These are phyloP conservation scores for Ascosphaera acerosa DNA, from an alignment of 2,329 filamentous ascomycete genomes.

Conservation along the genomic window DNA sequence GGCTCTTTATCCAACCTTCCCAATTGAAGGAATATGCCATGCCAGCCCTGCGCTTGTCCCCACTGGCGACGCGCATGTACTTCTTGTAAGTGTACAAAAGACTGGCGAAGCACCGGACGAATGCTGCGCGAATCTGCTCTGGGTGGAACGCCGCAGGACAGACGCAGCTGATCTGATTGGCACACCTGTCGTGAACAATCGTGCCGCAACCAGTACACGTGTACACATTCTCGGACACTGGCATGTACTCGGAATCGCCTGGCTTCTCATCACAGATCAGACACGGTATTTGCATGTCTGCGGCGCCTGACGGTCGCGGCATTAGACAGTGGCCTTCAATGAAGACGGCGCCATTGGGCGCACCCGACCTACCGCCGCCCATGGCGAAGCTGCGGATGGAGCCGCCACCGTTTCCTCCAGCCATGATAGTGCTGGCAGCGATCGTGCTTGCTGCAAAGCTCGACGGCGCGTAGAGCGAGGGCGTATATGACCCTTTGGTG, in stretches of 20 bases:
- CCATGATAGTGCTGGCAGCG: constrained; percentile 19
- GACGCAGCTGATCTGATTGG: constrained; percentile 33
- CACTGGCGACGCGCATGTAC: constrained; percentile 31
- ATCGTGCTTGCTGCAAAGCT: constrained; percentile 26
- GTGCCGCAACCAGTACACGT: constrained; percentile 24
- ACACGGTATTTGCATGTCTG: constrained; percentile 21
- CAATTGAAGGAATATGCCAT: constrained; percentile 39
- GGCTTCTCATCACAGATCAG: constrained; percentile 25
- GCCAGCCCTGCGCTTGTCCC: constrained; percentile 36
- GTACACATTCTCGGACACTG: constrained; percentile 31
- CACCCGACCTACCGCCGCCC: not conserved
- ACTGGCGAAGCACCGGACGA: constrained; percentile 42
- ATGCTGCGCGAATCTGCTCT: constrained; percentile 40
- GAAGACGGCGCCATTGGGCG: constrained; percentile 13
- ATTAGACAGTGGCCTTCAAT: constrained; percentile 23
- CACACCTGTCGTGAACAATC: constrained; percentile 32
- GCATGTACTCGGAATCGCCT: not conserved
- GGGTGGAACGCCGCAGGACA: constrained; percentile 41
- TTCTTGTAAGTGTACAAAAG: constrained; percentile 43
- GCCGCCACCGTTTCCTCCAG: not conserved
- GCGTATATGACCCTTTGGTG: constrained; percentile 8
- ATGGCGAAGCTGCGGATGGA: not conserved
- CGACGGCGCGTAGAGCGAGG: constrained; percentile 23
- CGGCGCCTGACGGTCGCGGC: constrained; percentile 14
- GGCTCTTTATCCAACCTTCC: constrained; percentile 37